Percentiles rank a stretch among this genome's conserved stretches.
phyloP scores from a whole-genome alignment of 257 asterid genomes.

The Ilex aquifolium region DNA sequence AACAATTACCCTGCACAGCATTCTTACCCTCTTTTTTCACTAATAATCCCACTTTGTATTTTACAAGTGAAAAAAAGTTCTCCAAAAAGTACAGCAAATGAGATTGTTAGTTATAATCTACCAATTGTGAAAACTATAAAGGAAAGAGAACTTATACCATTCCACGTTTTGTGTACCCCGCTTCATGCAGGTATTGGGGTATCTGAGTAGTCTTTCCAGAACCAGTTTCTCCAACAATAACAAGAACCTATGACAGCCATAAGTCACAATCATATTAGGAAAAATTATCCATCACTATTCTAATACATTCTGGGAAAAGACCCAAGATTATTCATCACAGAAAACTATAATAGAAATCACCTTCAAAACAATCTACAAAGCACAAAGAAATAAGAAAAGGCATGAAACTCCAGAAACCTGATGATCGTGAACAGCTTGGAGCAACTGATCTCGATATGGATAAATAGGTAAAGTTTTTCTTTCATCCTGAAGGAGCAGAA shows the following conservation, averaged over 20 bases:
- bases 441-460: constrained; percentile 72
- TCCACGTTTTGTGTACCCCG: constrained; percentile 74
- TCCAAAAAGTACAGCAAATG: not conserved
- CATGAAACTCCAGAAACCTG: constrained; percentile 42
- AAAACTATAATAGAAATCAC: too few relatives aligned
- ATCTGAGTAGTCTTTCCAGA: constrained; percentile 95
- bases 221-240: constrained; percentile 94
- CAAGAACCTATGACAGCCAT: constrained; percentile 58
- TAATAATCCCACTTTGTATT: too few relatives aligned
- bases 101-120: not conserved
- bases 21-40: too few relatives aligned
- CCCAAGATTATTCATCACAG: too few relatives aligned
- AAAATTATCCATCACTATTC: too few relatives aligned
- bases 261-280: not conserved
- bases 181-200: constrained; percentile 95
- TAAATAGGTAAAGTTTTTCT: constrained; percentile 81
- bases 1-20: too few relatives aligned
- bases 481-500: constrained; percentile 47
- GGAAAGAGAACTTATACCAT: constrained; percentile 34
- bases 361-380: not conserved
- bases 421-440: constrained; percentile 64
- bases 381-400: constrained; percentile 5
- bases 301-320: too few relatives aligned
- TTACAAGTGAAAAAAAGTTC: not conserved
- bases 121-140: constrained; percentile 7